Evolutionary conservation across 805 yeast species (phyloP).

Genomic region (Wickerhamiella sergipiensis): DNA sequence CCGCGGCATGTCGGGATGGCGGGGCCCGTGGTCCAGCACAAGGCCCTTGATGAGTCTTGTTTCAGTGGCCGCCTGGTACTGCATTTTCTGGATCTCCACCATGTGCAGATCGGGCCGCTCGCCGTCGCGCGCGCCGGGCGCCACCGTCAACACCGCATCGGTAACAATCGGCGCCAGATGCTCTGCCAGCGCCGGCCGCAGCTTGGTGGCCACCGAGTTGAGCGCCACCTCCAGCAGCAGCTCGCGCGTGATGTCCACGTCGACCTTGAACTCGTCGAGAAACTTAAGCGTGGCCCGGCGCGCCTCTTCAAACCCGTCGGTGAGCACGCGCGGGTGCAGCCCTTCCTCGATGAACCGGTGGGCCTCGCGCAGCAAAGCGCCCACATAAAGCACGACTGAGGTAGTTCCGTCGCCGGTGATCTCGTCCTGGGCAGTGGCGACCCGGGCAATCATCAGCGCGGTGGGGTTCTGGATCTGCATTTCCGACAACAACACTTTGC

Average conservation of each 20-base stretch:
- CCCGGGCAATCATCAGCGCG: slow-evolving; percentile 81
- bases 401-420: slow-evolving; percentile 99
- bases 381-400: slow-evolving; percentile 85
- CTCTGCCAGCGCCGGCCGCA: slow-evolving; percentile 59
- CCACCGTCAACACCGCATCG: slow-evolving; percentile 79
- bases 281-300: slow-evolving; percentile 59
- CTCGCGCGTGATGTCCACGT: slow-evolving; percentile 60
- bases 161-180: slow-evolving; percentile 88
- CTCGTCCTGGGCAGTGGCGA: slow-evolving; percentile 97
- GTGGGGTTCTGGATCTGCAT: slow-evolving; percentile 95
- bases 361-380: slow-evolving; percentile 88
- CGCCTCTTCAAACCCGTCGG: slow-evolving; percentile 90
- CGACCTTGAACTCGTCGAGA: slow-evolving; percentile 51
- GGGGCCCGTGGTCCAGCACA: slow-evolving; percentile 94
- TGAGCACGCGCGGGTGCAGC: slow-evolving; percentile 85
- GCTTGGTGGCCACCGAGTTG: slow-evolving; percentile 79
- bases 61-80: slow-evolving; percentile 73
- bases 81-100: slow-evolving; percentile 98
- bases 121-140: slow-evolving; percentile 27
- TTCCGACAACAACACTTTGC: slow-evolving; percentile 81
- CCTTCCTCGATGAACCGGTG: slow-evolving; percentile 87
- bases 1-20: slow-evolving; percentile 99
- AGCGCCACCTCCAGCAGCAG: slow-evolving; percentile 83
- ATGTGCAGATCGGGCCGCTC: slow-evolving; percentile 71
- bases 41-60: slow-evolving; percentile 76